Conservation (phyloP, 768 basidiomycete genomes). For the Cystofilobasidium bisporidii region DNA sequence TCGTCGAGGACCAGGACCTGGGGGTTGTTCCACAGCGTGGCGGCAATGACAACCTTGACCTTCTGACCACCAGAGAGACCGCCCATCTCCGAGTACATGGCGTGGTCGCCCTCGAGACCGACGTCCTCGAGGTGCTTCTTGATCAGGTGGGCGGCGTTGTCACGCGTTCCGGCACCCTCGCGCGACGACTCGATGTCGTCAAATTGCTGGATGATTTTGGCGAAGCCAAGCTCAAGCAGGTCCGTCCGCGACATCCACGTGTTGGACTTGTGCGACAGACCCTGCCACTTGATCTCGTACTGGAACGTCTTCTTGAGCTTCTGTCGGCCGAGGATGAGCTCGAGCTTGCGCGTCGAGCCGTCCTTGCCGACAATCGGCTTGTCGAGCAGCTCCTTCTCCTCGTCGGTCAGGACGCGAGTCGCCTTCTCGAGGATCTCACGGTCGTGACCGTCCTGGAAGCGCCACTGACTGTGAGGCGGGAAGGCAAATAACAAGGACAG, state of each 20-base stretch:
- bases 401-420: constrained; percentile 78
- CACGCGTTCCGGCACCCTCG: constrained; percentile 85
- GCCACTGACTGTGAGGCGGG: constrained; percentile 68
- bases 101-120: constrained; percentile 92
- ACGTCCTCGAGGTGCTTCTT: constrained; percentile 91
- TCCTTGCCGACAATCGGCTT: constrained; percentile 84
- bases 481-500: too few species aligned
- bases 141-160: constrained; percentile 68
- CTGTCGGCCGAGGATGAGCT: constrained; percentile 87
- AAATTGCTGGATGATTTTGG: constrained; percentile 82
- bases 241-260: constrained; percentile 86
- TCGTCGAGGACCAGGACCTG: constrained; percentile 53
- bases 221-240: constrained; percentile 73
- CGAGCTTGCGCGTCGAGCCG: constrained; percentile 80
- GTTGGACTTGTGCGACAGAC: constrained; percentile 55
- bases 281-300: constrained; percentile 59
- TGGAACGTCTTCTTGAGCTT: constrained; percentile 82
- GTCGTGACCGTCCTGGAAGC: constrained; percentile 97
- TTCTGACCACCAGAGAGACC: constrained; percentile 95
- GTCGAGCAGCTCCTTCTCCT: constrained; percentile 68
- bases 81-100: constrained; percentile 92
- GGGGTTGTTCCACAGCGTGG: constrained; percentile 92
- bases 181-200: constrained; percentile 93
- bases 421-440: constrained; percentile 85
- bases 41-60: constrained; percentile 72